Conservation (phyloP, 805 yeast species). For the Priceomyces fermenticarens region DNA sequence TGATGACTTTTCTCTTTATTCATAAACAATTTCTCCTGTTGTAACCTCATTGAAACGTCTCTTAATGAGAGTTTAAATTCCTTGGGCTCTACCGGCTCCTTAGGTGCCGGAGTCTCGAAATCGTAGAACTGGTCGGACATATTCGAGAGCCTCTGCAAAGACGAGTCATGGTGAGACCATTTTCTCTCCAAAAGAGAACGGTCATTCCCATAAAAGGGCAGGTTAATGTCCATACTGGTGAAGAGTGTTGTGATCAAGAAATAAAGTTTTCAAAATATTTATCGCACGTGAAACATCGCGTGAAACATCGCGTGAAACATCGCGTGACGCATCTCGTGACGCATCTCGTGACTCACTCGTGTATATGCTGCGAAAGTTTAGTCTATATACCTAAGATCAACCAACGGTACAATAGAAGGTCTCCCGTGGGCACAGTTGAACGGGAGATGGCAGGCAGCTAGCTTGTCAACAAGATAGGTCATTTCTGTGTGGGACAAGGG, state of each 20-base stretch:
- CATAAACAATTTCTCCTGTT: slow-evolving; percentile 8
- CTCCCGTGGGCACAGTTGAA: slow-evolving; percentile 87
- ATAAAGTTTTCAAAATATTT: too few species aligned
- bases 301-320: too few species aligned
- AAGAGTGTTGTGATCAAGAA: too few species aligned
- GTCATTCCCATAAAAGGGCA: background rate
- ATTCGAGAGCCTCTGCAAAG: slow-evolving; percentile 11
- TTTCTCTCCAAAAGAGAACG: slow-evolving; percentile 1
- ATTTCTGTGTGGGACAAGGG: slow-evolving; percentile 43
- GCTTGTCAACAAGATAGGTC: slow-evolving; percentile 33
- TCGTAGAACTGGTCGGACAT: slow-evolving; percentile 2
- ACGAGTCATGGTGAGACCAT: slow-evolving; percentile 4
- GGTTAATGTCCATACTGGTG: background rate
- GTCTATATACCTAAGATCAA: too few species aligned
- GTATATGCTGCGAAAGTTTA: too few species aligned
- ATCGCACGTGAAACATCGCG: too few species aligned
- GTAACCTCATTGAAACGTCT: slow-evolving; percentile 10
- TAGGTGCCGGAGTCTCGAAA: background rate
- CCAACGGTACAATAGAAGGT: slow-evolving; percentile 63
- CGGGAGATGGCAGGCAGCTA: slow-evolving; percentile 55
- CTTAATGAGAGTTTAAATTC: background rate
- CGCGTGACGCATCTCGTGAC: too few species aligned
- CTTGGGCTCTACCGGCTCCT: background rate
- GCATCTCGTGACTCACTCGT: too few species aligned
- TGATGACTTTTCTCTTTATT: slow-evolving; percentile 3